Percentiles rank a stretch among this genome's conserved stretches.
These are phyloP conservation scores for Spirogloea muscicola DNA, from an alignment of 139 green algal species.

Conservation along the genomic window DNA sequence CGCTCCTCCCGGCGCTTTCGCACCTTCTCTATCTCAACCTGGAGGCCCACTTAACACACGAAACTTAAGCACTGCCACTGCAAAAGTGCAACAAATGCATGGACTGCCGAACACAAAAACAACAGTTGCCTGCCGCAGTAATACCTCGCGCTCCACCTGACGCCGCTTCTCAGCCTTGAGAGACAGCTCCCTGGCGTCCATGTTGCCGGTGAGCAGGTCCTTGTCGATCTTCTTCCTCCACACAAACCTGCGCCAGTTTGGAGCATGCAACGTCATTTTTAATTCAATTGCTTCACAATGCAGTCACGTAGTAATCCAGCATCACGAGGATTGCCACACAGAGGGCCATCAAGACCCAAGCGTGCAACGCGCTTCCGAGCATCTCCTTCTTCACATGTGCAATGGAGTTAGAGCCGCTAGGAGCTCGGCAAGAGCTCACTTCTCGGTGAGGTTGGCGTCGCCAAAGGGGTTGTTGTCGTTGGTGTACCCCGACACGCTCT, in stretches of 20 bases:
- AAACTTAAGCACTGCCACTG: neutral
- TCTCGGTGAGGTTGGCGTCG: conserved; percentile 62
- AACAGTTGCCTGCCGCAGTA: neutral
- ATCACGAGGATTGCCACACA: neutral
- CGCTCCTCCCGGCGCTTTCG: conserved; percentile 78
- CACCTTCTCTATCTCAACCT: conserved; percentile 85
- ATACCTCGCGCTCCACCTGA: conserved; percentile 59
- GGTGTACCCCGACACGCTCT: conserved; percentile 58
- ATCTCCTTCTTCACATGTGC: too few species aligned
- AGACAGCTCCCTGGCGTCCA: conserved; percentile 62
- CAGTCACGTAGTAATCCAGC: neutral
- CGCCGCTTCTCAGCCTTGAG: conserved; percentile 55
- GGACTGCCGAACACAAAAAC: too few species aligned
- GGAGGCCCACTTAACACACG: neutral
- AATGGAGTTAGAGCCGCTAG: too few species aligned
- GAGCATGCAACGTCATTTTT: neutral
- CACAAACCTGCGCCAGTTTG: conserved; percentile 65
- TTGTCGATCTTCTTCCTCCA: conserved; percentile 94
- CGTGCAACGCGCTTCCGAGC: too few species aligned
- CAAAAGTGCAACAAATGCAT: neutral
- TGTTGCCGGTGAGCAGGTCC: conserved; percentile 56
- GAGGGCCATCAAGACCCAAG: neutral
- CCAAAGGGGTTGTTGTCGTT: conserved; percentile 74
- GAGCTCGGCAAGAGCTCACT: too few species aligned
- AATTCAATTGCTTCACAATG: neutral